Percentiles rank a stretch among this genome's conserved stretches.
Conservation (phyloP, 371 early-diverging fungal species). For the Mucor velutinosus region DNA sequence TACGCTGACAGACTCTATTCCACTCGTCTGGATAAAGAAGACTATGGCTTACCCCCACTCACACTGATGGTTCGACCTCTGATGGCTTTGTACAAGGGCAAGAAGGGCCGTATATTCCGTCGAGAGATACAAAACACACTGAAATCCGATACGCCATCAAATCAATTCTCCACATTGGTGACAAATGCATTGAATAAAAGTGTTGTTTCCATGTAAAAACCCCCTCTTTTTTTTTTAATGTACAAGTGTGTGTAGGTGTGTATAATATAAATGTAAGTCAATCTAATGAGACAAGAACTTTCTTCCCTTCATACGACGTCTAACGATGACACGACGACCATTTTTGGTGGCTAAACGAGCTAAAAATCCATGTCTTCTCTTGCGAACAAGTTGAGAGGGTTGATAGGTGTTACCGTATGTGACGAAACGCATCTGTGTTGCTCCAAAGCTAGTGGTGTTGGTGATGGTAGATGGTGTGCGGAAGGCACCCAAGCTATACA, state of each 20-base stretch:
- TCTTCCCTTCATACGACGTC: conserved; percentile 86
- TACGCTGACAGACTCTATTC: conserved; percentile 32
- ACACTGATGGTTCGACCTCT: conserved; percentile 41
- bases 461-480: conserved; percentile 21
- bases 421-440: conserved; percentile 67
- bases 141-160: conserved; percentile 11
- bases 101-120: conserved; percentile 38
- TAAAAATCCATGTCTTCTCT: conserved; percentile 92
- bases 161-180: conserved; percentile 20
- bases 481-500: conserved; percentile 19
- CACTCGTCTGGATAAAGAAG: background rate
- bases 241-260: conserved; percentile 5
- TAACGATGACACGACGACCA: conserved; percentile 77
- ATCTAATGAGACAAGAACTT: conserved; percentile 78
- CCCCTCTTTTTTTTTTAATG: background rate
- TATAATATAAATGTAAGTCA: background rate
- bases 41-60: conserved; percentile 30
- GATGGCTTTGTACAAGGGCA: conserved; percentile 33
- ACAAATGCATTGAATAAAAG: conserved; percentile 16
- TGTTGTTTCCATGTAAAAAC: background rate
- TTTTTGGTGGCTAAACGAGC: conserved; percentile 74
- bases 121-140: conserved; percentile 28
- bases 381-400: conserved; percentile 88
- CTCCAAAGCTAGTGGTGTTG: conserved; percentile 17
- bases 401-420: conserved; percentile 92